Conservation (phyloP, 2,329 filamentous ascomycete genomes). For the Trematosphaeria pertusa region DNA sequence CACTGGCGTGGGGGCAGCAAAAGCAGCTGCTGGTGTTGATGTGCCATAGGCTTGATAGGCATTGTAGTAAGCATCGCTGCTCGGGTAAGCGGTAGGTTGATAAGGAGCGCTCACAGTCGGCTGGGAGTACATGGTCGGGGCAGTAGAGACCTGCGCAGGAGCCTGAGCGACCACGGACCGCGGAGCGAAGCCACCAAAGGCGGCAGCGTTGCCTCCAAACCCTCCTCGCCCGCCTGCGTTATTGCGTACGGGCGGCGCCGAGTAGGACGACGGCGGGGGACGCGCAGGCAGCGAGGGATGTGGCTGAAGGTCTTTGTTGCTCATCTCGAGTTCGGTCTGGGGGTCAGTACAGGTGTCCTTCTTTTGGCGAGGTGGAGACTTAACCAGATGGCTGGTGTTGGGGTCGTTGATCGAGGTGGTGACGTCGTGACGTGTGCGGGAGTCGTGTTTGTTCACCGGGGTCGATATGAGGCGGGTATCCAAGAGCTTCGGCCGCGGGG, state of each 20-base stretch:
- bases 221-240: conserved; percentile 37
- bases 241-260: conserved; percentile 67
- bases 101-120: conserved; percentile 51
- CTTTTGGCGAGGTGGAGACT: conserved; percentile 27
- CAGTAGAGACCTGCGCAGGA: conserved; percentile 45
- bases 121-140: conserved; percentile 46
- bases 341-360: conserved; percentile 23
- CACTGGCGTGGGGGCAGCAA: conserved; percentile 16
- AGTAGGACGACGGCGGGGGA: conserved; percentile 68
- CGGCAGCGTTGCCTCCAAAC: conserved; percentile 40
- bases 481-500: conserved; percentile 16
- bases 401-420: conserved; percentile 12
- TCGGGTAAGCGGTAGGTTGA: conserved; percentile 48
- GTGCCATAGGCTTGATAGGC: conserved; percentile 74
- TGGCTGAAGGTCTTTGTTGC: conserved; percentile 41
- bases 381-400: conserved; percentile 24
- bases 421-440: conserved; percentile 12
- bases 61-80: conserved; percentile 55
- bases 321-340: conserved; percentile 20
- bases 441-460: conserved; percentile 2
- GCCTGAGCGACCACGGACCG: conserved; percentile 58
- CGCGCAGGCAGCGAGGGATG: conserved; percentile 76
- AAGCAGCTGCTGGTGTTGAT: conserved; percentile 33
- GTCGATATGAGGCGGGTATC: neutral
- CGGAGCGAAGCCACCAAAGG: conserved; percentile 66